phyloP scores from a whole-genome alignment of 495 filamentous ascomycete species.

The Niebla homalea region DNA sequence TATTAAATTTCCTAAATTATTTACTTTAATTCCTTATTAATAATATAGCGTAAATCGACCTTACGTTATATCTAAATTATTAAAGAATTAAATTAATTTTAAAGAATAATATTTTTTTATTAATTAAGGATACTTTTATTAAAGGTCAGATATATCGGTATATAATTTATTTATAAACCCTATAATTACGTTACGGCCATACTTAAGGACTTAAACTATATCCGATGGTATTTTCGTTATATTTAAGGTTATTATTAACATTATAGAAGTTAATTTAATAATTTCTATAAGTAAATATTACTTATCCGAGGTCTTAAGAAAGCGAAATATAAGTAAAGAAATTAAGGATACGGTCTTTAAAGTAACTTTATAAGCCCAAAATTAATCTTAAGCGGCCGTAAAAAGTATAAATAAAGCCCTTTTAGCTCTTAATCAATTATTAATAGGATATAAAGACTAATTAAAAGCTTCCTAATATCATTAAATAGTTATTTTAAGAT shows the following conservation, averaged over 20 bases:
- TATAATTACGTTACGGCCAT: slow-evolving; percentile 12
- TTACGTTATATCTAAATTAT: no score
- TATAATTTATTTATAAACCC: slow-evolving; percentile 1
- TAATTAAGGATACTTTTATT: slow-evolving; percentile 6
- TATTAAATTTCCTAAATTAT: slow-evolving; percentile 12
- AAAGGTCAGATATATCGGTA: slow-evolving; percentile 2
- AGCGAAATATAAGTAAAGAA: neutral
- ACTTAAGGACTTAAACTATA: slow-evolving; percentile 12
- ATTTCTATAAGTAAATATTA: slow-evolving; percentile 12
- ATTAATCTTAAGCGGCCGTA: neutral
- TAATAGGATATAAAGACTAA: no score
- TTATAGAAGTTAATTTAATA: slow-evolving; percentile 13
- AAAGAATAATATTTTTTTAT: neutral
- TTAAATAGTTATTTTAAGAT: no score
- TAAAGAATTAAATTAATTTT: no score
- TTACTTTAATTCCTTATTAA: no score
- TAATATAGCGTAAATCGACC: no score
- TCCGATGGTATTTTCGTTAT: slow-evolving; percentile 1
- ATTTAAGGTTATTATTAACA: slow-evolving; percentile 13
- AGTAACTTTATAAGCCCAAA: neutral
- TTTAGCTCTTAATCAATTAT: neutral
- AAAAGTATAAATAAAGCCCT: neutral
- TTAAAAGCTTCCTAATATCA: no score
- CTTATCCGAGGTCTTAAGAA: slow-evolving; percentile 15
- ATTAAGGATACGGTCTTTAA: neutral